phyloP scores from a whole-genome alignment of 202 grass and related monocot genomes.

The Carex arenaria region DNA sequence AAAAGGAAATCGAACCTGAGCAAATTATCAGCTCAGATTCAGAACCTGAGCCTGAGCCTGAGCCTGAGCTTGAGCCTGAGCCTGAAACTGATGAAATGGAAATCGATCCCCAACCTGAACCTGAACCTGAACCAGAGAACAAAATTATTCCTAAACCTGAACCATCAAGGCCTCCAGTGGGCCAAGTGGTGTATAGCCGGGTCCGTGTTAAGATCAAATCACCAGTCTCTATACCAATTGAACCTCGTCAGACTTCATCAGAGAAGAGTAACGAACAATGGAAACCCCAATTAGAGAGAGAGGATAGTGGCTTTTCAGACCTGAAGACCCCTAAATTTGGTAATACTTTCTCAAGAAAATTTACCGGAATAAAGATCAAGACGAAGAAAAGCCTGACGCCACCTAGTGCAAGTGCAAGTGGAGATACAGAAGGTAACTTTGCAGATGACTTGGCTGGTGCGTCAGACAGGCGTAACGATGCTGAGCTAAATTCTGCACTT shows the following conservation, averaged over 20 bases:
- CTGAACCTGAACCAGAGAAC: conserved; percentile 16
- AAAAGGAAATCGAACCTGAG: conserved; percentile 14
- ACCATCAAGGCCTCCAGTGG: conserved; percentile 18
- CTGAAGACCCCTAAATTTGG: conserved; percentile 33
- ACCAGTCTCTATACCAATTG: conserved; percentile 32
- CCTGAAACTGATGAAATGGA: conserved; percentile 30
- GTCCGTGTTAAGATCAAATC: conserved; percentile 82
- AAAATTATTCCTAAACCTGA: conserved; percentile 15
- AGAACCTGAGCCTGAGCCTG: conserved; percentile 24
- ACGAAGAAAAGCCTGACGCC: conserved; percentile 34
- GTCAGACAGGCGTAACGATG: conserved; percentile 38
- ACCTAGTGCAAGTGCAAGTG: conserved; percentile 31
- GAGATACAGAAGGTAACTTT: conserved; percentile 29
- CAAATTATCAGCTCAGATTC: conserved; percentile 38
- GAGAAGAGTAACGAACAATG: conserved; percentile 8
- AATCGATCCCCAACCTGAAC: conserved; percentile 2
- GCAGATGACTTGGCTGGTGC: conserved; percentile 29
- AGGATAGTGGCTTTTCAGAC: conserved; percentile 21
- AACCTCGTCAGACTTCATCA: not conserved
- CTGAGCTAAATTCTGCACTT: conserved; percentile 66
- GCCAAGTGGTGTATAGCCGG: conserved; percentile 46
- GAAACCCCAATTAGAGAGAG: conserved; percentile 17
- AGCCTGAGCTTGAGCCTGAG: conserved; percentile 16
- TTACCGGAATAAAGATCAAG: conserved; percentile 57
- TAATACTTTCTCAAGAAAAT: conserved; percentile 47